Base-by-base conservation (phyloP, 352 stramenopile species). In the Plasmopara halstedii region DNA sequence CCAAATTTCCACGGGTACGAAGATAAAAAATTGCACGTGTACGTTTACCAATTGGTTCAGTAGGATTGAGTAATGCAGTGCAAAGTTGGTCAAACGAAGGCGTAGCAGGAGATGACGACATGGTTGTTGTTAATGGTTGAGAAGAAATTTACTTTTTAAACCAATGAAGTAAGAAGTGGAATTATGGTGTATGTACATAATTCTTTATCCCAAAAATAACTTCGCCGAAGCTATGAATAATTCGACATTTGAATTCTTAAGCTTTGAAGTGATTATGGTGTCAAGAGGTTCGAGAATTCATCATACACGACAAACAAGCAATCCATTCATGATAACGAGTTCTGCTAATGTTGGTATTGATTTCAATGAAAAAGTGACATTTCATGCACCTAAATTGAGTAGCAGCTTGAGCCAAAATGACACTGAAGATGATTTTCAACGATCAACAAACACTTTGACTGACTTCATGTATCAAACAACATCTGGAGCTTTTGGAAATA, bases 11-110 rank as follows among this genome's bases (percentile, higher is more conserved):
- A 25, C 79, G 70, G 42, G 86, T 87, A 45, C 87, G 79, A 48
- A 96, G 62, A 62, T 95, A 93, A 63, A 97, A 97, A 23, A 95
- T 86, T 14, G 87, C 83, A 50, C 90, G 87, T 39, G 89, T 97
- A 56, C 89, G 85, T 67, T 96, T 94, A 39, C 77, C 73, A 40
- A 93, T 73, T 27, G 85, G 83, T 60, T 95, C 62, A n/a, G 45
- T 70, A 14, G 88, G 50, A 57, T 97, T 80, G 20, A 95, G 62
- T 25, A 96, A 44, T 25, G 71, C 66, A 23, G 68, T 56, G 23
- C 59, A 56, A 9, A 91, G 69, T 23, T 62, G 56, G 21, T 89
- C 75, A 26, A 83, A 88, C 41, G 58, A 67, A 11, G 79, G 79
- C 32, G 68, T 56, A n/a, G n/a, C n/a, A n/a, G n/a, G n/a, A n/a